phyloP scores from a whole-genome alignment of 2,329 filamentous ascomycete species.

The Calonectria hongkongensis region DNA sequence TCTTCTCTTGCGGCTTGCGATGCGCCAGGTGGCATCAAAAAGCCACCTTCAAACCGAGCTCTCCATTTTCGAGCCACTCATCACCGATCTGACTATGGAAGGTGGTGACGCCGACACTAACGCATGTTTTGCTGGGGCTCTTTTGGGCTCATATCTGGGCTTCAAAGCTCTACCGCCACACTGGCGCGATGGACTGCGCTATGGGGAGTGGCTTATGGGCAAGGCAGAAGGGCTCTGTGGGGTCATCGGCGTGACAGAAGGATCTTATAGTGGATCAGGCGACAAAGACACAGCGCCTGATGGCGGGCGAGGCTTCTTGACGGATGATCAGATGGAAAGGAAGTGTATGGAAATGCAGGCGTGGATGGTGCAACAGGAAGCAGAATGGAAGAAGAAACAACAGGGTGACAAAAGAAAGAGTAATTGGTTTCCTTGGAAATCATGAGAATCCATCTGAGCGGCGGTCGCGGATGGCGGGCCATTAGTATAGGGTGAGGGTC shows the following conservation, averaged over 20 bases:
- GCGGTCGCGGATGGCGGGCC: too few species aligned
- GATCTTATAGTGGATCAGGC: constrained; percentile 57
- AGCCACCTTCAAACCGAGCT: constrained; percentile 46
- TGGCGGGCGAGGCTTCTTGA: constrained; percentile 63
- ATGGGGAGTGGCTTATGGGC: constrained; percentile 66
- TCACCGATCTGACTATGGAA: constrained; percentile 69
- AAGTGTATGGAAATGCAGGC: constrained; percentile 59
- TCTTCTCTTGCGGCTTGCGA: constrained; percentile 65
- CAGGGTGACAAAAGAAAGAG: constrained; percentile 49
- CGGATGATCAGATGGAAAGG: constrained; percentile 60
- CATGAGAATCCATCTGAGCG: not conserved
- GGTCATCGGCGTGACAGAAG: constrained; percentile 61
- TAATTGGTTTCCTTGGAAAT: constrained; percentile 50
- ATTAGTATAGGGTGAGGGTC: too few species aligned
- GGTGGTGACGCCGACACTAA: constrained; percentile 74
- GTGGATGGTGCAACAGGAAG: constrained; percentile 56
- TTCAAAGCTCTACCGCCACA: constrained; percentile 67
- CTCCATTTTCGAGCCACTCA: constrained; percentile 66
- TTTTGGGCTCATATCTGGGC: constrained; percentile 69
- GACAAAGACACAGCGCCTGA: constrained; percentile 65
- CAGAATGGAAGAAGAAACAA: constrained; percentile 52
- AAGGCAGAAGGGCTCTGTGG: constrained; percentile 65
- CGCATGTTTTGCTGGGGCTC: constrained; percentile 70
- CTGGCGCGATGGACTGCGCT: constrained; percentile 68
- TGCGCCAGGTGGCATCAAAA: constrained; percentile 57